Base-by-base conservation (phyloP, 2,329 filamentous ascomycete genomes). In the Rhynchosporium secalis region DNA sequence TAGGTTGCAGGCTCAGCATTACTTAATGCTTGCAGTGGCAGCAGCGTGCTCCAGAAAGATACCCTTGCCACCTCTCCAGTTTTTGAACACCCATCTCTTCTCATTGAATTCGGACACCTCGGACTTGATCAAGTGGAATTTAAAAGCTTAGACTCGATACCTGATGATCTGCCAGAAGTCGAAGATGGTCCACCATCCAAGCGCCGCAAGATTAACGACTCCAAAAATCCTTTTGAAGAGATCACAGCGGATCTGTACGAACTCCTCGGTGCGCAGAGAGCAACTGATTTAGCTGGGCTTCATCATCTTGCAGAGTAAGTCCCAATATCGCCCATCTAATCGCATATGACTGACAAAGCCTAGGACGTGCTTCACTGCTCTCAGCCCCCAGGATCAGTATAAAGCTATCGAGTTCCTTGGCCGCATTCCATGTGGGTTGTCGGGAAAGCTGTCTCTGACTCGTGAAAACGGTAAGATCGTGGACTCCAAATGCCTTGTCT, bases 401-500 rank as follows among this genome's bases (percentile, higher is more conserved):
- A 77, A 78, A 40, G 75, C 80, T 8, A 75, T 90, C 46, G 76
- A 84, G 43, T 72, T 81, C 10, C 71, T 92, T 13, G 83, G 86
- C 3, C 80, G 79, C 55, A 72, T 86, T 54, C 78, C 83, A 20
- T 90, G 87, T 72, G 81, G 81, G 15, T 76, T 78, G 13, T 80
- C 83, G 61, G 76, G 77, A 38, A 80, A 77, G 6, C 72, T 87
- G 52, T 66, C 20, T 4, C 60, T 65, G 31, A 66, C 49, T 43
- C 65, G 70, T 62, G 70, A 71, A 46, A 65, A 72, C 70, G 65
- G 68, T 13, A 68, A 71, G 33, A 69, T 72, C 61, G 40, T 62
- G 56, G 54, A 69, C 60, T 58, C 62, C 40, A 68, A 48, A 63
- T 78, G 66, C 66, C 63, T 61, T 13, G 41, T 72, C 3, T 76